A percentile compares a stretch with the other conserved stretches of the same genome.
Evolutionary conservation across 1,139 yeast genomes (phyloP).

Genomic region (Taphrina pruni): DNA sequence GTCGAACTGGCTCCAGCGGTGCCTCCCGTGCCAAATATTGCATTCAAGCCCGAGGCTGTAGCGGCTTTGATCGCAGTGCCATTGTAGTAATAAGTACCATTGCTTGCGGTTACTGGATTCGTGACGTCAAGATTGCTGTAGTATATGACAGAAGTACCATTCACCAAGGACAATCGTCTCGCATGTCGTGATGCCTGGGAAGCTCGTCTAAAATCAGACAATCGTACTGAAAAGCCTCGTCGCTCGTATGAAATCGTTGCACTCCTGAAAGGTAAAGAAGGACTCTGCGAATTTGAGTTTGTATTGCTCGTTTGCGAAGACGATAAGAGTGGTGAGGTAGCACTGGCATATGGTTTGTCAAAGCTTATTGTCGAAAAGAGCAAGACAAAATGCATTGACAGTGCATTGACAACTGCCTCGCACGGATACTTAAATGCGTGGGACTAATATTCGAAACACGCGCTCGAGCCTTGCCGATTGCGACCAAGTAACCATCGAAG

Average conservation of each 20-base stretch:
- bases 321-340: conserved; percentile 1
- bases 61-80: conserved; percentile 23
- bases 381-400: conserved; percentile 8
- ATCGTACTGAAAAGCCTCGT: not conserved
- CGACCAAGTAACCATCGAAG: not conserved
- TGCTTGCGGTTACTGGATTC: conserved; percentile 1
- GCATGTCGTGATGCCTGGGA: not conserved
- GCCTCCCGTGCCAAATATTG: conserved; percentile 12
- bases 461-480: not conserved
- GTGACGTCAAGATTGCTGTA: conserved; percentile 6
- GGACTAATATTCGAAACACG: not conserved
- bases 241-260: not conserved
- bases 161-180: not conserved
- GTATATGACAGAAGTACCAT: not conserved
- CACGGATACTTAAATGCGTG: not conserved
- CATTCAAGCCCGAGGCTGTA: conserved; percentile 17
- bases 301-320: conserved; percentile 13
- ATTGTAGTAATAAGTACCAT: conserved; percentile 2
- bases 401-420: not conserved
- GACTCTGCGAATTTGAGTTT: not conserved
- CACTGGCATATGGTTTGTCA: conserved; percentile 9
- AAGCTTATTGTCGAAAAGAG: not conserved
- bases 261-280: conserved; percentile 11
- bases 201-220: not conserved
- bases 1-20: not conserved